Conservation (phyloP, 1,284 basidiomycete genomes). For the Hortiboletus rubellus region DNA sequence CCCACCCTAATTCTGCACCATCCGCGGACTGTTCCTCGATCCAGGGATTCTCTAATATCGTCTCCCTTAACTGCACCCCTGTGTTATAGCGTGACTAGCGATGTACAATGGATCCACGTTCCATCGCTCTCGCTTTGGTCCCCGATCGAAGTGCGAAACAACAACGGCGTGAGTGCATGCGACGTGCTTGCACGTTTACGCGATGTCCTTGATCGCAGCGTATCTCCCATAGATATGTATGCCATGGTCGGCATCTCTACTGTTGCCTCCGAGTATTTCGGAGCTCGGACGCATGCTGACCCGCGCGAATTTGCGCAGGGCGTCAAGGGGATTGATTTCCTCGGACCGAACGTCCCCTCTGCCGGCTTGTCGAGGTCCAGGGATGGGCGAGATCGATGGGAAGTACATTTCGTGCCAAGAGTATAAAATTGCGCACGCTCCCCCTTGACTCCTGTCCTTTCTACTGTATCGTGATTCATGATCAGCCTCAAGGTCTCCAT, state of each 20-base stretch:
- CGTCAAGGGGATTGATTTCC: slow-evolving; percentile 36
- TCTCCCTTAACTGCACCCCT: slow-evolving; percentile 26
- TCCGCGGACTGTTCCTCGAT: slow-evolving; percentile 15
- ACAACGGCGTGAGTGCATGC: slow-evolving; percentile 27
- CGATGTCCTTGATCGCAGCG: slow-evolving; percentile 28
- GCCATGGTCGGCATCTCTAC: slow-evolving; percentile 23
- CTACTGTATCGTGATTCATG: slow-evolving; percentile 11
- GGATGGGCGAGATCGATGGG: slow-evolving; percentile 31
- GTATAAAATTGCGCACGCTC: slow-evolving; percentile 11
- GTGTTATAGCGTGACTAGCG: slow-evolving; percentile 29
- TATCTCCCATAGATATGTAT: slow-evolving; percentile 27
- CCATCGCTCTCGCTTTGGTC: slow-evolving; percentile 29
- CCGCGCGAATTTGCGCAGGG: slow-evolving; percentile 37
- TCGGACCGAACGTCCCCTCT: slow-evolving; percentile 33
- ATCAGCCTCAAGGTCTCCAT: slow-evolving; percentile 12
- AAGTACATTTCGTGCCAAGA: slow-evolving; percentile 21
- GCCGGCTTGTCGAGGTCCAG: slow-evolving; percentile 24
- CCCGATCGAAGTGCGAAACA: slow-evolving; percentile 33
- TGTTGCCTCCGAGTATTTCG: slow-evolving; percentile 32
- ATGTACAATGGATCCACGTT: slow-evolving; percentile 26
- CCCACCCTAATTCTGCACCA: slow-evolving; percentile 33
- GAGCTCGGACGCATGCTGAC: slow-evolving; percentile 29
- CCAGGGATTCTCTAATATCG: slow-evolving; percentile 14
- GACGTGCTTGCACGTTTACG: slow-evolving; percentile 32
- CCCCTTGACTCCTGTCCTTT: neutral